Conservation (phyloP, 495 filamentous ascomycete genomes). For the Geopyxis carbonaria region DNA sequence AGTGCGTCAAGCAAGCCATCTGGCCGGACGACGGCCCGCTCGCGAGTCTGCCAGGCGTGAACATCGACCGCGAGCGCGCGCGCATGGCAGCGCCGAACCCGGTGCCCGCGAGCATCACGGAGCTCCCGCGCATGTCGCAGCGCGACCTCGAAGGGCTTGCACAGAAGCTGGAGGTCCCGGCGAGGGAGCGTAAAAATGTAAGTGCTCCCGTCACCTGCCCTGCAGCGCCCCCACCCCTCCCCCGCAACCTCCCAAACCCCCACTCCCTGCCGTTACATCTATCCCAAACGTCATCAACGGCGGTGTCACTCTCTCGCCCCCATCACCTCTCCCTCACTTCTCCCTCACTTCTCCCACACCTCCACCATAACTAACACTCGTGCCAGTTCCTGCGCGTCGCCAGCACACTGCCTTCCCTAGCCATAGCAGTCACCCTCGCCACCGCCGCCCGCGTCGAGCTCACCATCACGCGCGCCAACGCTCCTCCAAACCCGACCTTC, state of each 20-base stretch:
- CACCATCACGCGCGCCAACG: conserved; percentile 41
- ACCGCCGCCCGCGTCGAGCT: conserved; percentile 35
- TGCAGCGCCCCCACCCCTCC: not conserved
- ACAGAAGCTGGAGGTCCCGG: conserved; percentile 1
- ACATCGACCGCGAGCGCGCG: conserved; percentile 27
- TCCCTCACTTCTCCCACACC: conserved; percentile 38
- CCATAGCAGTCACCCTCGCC: not conserved
- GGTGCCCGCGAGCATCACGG: conserved; percentile 24
- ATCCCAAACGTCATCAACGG: conserved; percentile 1
- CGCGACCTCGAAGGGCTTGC: conserved; percentile 21
- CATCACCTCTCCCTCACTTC: conserved; percentile 40
- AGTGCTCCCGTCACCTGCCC: not conserved
- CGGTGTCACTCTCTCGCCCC: not conserved
- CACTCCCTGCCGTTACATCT: not conserved
- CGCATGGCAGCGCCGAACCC: conserved; percentile 23
- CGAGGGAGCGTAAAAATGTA: conserved; percentile 4
- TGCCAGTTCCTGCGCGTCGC: no score
- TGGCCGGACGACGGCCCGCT: conserved; percentile 76
- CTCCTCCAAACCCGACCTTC: conserved; percentile 44
- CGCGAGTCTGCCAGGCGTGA: conserved; percentile 66
- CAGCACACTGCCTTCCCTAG: no score
- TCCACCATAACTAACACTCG: no score
- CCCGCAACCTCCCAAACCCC: no score
- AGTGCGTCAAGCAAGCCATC: conserved; percentile 76
- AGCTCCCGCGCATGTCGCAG: conserved; percentile 31